These are phyloP conservation scores for Picocystis salinarum DNA, from an alignment of 139 green algal genomes.

Conservation along the genomic window DNA sequence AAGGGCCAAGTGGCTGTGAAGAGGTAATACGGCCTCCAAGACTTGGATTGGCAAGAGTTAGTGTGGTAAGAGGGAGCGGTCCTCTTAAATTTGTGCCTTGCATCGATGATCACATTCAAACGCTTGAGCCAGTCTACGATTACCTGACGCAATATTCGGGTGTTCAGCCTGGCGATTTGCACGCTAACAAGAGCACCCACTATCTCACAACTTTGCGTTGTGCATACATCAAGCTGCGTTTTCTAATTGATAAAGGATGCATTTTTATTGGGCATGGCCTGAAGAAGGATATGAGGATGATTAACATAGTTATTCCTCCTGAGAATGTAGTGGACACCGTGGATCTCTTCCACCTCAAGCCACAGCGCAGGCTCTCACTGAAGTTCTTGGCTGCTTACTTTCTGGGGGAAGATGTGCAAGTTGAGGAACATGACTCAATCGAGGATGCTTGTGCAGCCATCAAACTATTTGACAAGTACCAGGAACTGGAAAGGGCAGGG, in stretches of 20 bases:
- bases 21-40: conserved; percentile 19
- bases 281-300: conserved; percentile 84
- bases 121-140: conserved; percentile 75
- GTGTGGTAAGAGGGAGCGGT: conserved; percentile 59
- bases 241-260: conserved; percentile 64
- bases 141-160: conserved; percentile 73
- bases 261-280: conserved; percentile 87
- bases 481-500: conserved; percentile 30
- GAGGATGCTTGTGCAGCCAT: conserved; percentile 84
- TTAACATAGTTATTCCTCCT: conserved; percentile 80
- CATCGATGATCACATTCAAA: conserved; percentile 85
- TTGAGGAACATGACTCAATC: conserved; percentile 48
- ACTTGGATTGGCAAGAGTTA: conserved; percentile 67
- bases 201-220: conserved; percentile 75
- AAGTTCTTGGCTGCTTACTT: conserved; percentile 79
- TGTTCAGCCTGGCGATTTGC: conserved; percentile 33
- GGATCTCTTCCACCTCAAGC: conserved; percentile 70
- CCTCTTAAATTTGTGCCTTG: conserved; percentile 13
- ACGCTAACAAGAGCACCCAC: conserved; percentile 39
- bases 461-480: conserved; percentile 51
- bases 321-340: conserved; percentile 84
- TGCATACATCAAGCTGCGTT: conserved; percentile 63
- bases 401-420: conserved; percentile 59
- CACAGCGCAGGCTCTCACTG: conserved; percentile 69
- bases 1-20: conserved; percentile 9